Evolutionary conservation across 768 basidiomycete species (phyloP), one percentile per base, ranked within the genome.

Genomic region (Kwoniella mangroviensis): DNA sequence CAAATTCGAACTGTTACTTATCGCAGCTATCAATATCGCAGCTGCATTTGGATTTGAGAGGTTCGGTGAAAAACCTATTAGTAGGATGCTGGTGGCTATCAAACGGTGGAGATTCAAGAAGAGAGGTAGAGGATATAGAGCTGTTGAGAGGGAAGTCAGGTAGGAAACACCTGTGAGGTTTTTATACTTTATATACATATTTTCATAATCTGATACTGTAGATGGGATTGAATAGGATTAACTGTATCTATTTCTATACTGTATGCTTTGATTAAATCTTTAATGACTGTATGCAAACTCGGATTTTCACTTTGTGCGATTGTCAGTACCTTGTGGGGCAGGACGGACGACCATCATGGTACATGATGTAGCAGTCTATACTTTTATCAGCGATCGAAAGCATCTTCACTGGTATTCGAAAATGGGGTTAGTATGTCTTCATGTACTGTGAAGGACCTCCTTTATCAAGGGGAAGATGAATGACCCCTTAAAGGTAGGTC

Each of bases 1-100:
- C 71, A 89, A 92, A 66, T 81, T 87, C 68, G 87, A 88, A 75
- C 85, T 99, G n/a, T 84, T 93, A 22, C 77, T 86, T 4, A 89
- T 88, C 26, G 90, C 90, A 4, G 83, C 86, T 57, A 80, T 89
- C 61, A 98, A 98, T 84, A 87, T 93, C 22, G 85, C 84, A 5
- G 75, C 88, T 22, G 93, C 91, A 11, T 84, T 91, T 80, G 86
- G 84, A 0, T 96, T 90, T 75, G 97, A 99, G 82, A 86, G 76
- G 24, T 83, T 78, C 62, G 82, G 78, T 12, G 81, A 82, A 52
- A 72, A 78, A 62, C 79, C 76, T 0, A 76, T 84, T n/a, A 78
- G 83, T 12, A 66, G 75, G 42, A 40, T 70, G 68, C 76, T 84
- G 28, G 78, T 79, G 13, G 72, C 74, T 21, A 61, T 74, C 15